phyloP scores from a whole-genome alignment of 176 grass and related monocot species.

The Aegilops speltoides region DNA sequence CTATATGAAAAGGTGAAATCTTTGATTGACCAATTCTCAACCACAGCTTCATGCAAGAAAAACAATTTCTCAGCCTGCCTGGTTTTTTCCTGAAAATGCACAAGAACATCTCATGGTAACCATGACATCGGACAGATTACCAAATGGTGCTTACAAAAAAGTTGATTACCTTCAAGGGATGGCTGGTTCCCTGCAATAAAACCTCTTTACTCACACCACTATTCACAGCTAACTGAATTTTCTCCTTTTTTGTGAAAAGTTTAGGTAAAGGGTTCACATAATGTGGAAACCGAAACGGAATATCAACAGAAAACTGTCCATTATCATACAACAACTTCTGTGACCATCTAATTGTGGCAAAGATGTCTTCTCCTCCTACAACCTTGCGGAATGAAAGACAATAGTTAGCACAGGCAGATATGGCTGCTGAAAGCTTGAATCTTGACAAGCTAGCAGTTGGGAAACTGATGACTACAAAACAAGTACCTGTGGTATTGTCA shows the following conservation, averaged over 20 bases:
- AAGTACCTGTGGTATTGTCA: slow-evolving; percentile 78
- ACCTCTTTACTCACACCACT: slow-evolving; percentile 76
- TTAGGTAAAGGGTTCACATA: slow-evolving; percentile 84
- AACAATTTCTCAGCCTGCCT: slow-evolving; percentile 59
- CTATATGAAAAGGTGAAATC: slow-evolving; percentile 81
- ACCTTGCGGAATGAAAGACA: slow-evolving; percentile 50
- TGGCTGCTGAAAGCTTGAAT: slow-evolving; percentile 15
- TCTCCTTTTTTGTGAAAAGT: slow-evolving; percentile 85
- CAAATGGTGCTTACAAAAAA: slow-evolving; percentile 11
- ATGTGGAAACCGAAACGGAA: slow-evolving; percentile 76
- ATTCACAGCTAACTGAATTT: slow-evolving; percentile 81
- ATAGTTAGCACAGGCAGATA: slow-evolving; percentile 8
- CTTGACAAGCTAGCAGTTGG: neutral
- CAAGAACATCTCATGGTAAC: slow-evolving; percentile 10
- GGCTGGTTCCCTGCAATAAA: slow-evolving; percentile 75
- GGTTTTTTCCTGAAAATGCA: slow-evolving; percentile 65
- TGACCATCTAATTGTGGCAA: slow-evolving; percentile 82
- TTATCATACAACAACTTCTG: slow-evolving; percentile 75
- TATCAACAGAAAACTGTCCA: slow-evolving; percentile 73
- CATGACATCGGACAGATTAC: neutral
- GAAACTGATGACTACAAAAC: neutral
- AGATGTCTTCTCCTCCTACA: slow-evolving; percentile 86
- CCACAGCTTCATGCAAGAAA: slow-evolving; percentile 74
- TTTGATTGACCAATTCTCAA: slow-evolving; percentile 85
- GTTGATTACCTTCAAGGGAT: slow-evolving; percentile 82